A percentile compares a stretch with the other conserved stretches of the same genome.
Conservation (phyloP, 2,329 filamentous ascomycete genomes). For the Apiospora kogelbergensis region DNA sequence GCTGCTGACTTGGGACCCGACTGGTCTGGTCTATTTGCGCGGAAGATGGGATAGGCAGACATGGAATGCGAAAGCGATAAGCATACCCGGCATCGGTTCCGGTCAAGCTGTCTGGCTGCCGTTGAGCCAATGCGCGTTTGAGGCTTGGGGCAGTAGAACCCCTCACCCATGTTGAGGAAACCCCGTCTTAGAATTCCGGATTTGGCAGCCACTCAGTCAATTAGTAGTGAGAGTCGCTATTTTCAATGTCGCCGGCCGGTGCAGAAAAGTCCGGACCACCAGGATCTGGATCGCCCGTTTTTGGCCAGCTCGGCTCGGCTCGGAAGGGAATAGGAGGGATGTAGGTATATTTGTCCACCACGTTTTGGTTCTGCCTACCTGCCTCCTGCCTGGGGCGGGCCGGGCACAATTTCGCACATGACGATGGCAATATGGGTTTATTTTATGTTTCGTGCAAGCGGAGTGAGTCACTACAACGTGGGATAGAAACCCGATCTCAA, state of each 20-base stretch:
- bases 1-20: neutral
- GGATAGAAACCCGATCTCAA: neutral
- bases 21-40: neutral
- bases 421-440: neutral
- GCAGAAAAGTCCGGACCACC: too few species aligned
- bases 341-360: neutral
- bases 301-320: neutral
- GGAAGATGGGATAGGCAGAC: neutral
- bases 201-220: too few species aligned
- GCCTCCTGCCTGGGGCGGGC: neutral
- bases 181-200: too few species aligned
- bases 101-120: neutral
- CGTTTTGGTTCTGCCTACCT: neutral
- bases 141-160: too few species aligned
- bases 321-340: neutral
- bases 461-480: neutral
- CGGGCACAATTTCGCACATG: neutral
- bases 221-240: too few species aligned
- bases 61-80: neutral
- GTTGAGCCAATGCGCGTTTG: too few species aligned
- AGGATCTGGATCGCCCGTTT: too few species aligned
- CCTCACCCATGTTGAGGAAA: too few species aligned
- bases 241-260: too few species aligned
- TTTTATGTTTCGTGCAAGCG: neutral
- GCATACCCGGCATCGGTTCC: neutral